Evolutionary conservation across 2,329 filamentous ascomycete species (phyloP).

Genomic region (Xylariaceae sp.): DNA sequence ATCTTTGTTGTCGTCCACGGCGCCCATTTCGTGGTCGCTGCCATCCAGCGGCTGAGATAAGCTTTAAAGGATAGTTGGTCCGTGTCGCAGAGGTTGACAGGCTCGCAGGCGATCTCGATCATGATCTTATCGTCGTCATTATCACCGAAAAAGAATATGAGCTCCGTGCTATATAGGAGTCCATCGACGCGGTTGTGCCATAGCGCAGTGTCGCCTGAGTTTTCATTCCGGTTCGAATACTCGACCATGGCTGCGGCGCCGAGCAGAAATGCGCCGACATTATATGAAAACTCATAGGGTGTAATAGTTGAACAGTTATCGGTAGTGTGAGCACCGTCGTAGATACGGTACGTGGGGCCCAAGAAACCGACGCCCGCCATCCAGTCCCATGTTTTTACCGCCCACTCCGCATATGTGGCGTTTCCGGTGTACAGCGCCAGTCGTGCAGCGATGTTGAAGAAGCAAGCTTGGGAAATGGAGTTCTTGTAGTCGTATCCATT

Average conservation of each 20-base stretch:
- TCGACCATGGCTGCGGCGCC: slow-evolving; percentile 70
- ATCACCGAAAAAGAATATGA: slow-evolving; percentile 54
- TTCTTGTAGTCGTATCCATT: slow-evolving; percentile 78
- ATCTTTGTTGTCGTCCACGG: slow-evolving; percentile 55
- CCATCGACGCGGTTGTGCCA: slow-evolving; percentile 61
- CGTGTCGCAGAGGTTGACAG: slow-evolving; percentile 56
- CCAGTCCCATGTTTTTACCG: slow-evolving; percentile 71
- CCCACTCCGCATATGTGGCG: slow-evolving; percentile 74
- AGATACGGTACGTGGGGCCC: slow-evolving; percentile 57
- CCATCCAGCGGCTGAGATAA: slow-evolving; percentile 61
- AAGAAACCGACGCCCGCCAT: slow-evolving; percentile 57
- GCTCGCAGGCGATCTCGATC: slow-evolving; percentile 65
- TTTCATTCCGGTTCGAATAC: slow-evolving; percentile 42
- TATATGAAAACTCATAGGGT: slow-evolving; percentile 68
- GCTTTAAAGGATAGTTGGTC: slow-evolving; percentile 65
- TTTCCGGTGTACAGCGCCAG: slow-evolving; percentile 77
- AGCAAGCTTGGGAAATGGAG: slow-evolving; percentile 60
- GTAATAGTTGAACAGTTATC: slow-evolving; percentile 57
- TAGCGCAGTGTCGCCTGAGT: slow-evolving; percentile 35
- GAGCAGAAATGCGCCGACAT: slow-evolving; percentile 63
- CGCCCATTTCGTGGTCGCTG: slow-evolving; percentile 60
- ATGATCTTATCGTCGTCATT: slow-evolving; percentile 50
- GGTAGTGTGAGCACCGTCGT: slow-evolving; percentile 58
- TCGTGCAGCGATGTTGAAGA: slow-evolving; percentile 63
- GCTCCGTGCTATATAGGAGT: slow-evolving; percentile 50